Percentiles rank a stretch among this genome's conserved stretches.
These are phyloP conservation scores for Zymoseptoria tritici DNA, from an alignment of 2,329 filamentous ascomycete genomes.

Conservation along the genomic window DNA sequence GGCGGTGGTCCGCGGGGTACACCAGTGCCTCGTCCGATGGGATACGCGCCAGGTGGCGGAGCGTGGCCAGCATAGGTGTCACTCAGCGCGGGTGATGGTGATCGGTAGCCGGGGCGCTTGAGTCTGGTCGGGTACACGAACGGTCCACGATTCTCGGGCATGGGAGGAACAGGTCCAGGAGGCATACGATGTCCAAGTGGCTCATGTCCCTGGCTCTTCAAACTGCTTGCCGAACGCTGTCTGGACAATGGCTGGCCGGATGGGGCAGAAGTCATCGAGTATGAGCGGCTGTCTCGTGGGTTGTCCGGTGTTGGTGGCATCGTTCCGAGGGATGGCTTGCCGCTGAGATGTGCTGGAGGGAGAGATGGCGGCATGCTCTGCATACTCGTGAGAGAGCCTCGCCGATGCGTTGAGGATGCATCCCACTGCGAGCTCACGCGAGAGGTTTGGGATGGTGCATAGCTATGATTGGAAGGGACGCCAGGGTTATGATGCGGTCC, in stretches of 20 bases:
- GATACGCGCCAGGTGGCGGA: constrained; percentile 24
- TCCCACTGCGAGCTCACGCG: constrained; percentile 34
- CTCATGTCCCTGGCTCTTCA: constrained; percentile 35
- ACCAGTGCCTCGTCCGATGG: constrained; percentile 16
- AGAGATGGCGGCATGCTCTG: constrained; percentile 36
- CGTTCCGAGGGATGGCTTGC: constrained; percentile 16
- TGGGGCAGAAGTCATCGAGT: constrained; percentile 35
- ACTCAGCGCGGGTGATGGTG: constrained; percentile 39
- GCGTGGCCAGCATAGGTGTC: constrained; percentile 28
- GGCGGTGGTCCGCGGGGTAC: constrained; percentile 18
- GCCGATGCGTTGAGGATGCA: constrained; percentile 31
- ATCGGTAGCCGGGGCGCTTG: constrained; percentile 36
- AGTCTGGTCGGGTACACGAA: constrained; percentile 38
- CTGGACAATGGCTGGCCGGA: constrained; percentile 32
- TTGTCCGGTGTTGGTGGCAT: constrained; percentile 19
- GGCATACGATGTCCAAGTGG: constrained; percentile 24
- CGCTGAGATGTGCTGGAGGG: constrained; percentile 18
- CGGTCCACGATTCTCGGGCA: constrained; percentile 32
- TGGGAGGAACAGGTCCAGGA: constrained; percentile 27
- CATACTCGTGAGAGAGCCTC: constrained; percentile 36
- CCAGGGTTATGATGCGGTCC: constrained; percentile 24
- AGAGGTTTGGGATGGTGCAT: constrained; percentile 35
- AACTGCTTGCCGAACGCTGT: constrained; percentile 39
- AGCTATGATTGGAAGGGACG: constrained; percentile 26
- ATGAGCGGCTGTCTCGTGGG: constrained; percentile 35